Conservation (phyloP, 2,329 filamentous ascomycete species). For the Diaporthe vaccinii region DNA sequence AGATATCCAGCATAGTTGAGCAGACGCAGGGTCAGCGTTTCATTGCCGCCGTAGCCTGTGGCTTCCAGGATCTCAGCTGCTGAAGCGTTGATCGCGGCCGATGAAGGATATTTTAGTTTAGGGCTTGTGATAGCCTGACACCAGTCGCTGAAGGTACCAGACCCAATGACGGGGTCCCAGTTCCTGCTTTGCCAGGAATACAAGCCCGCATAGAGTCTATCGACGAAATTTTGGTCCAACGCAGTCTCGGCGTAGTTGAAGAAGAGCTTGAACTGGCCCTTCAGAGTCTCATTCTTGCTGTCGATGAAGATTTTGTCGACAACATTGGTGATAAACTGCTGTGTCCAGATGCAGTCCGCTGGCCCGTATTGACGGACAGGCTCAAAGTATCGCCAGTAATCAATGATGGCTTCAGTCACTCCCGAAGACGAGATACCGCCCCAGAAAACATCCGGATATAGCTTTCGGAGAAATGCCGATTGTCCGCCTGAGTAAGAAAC, state of each 20-base stretch:
- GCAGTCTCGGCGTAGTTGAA: slow-evolving; percentile 62
- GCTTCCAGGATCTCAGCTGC: not conserved
- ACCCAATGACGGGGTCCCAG: slow-evolving; percentile 64
- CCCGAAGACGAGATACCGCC: slow-evolving; percentile 85
- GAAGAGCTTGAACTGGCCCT: slow-evolving; percentile 54
- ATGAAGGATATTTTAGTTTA: not conserved
- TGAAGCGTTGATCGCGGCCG: not conserved
- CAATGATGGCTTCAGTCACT: slow-evolving; percentile 81
- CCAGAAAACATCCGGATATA: slow-evolving; percentile 84
- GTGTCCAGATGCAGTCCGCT: slow-evolving; percentile 73
- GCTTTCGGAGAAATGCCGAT: slow-evolving; percentile 79
- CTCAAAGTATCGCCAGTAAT: slow-evolving; percentile 77
- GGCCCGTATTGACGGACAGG: slow-evolving; percentile 63
- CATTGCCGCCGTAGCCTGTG: slow-evolving; percentile 8
- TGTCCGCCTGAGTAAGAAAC: slow-evolving; percentile 87
- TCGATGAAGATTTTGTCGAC: slow-evolving; percentile 65
- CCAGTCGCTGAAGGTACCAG: slow-evolving; percentile 49
- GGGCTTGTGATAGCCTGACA: not conserved
- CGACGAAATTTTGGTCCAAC: slow-evolving; percentile 62
- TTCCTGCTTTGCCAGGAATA: slow-evolving; percentile 61
- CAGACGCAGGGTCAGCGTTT: not conserved
- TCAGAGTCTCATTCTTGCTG: slow-evolving; percentile 56
- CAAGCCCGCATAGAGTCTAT: slow-evolving; percentile 56
- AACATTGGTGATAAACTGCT: slow-evolving; percentile 67
- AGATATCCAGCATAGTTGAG: slow-evolving; percentile 9